Base-by-base conservation (phyloP, 164 flowering plant genomes). In the Vitis rotundifolia region DNA sequence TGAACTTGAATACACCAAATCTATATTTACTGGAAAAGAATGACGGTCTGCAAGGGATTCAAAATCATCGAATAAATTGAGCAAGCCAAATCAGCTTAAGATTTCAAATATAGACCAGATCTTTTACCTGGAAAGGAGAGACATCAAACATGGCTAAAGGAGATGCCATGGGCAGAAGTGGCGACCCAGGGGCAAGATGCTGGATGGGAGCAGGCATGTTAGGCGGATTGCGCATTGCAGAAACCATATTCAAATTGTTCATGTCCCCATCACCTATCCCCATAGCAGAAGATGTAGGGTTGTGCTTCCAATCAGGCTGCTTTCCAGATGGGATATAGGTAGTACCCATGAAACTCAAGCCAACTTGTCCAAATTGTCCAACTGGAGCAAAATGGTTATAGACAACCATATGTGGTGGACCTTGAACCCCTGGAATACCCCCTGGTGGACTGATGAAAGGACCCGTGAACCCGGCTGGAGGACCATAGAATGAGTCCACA, bases 311-410 rank as follows among this genome's bases (percentile, higher is more conserved):
- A 73, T 95, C 98, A 68, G 96, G 89, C 63, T 88, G 98, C 77
- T 95, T 95, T 53, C 92, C 96, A 61, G 98, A 90, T 13, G 99
- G 94, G 57, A 95, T 84, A 64, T 90, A 95, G 2, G 98, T 87
- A 18, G 98, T 71, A 56, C 99, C 99, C 99, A 93, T 91, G 75
- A 88, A 91, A 79, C 98, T 93, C 76, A 95, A 79, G 51, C 99
- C 99, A 58, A 92, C 91, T 78, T 92, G 98, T 64, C 98, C 97
- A 82, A 84, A 92, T 77, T 91, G 99, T 54, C 97, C 98, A 62
- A 95, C 96, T 44, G 97, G 99, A 55, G 98, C 89, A 81, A 90
- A 95, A 81, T 95, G 99, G 73, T 93, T 93, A 74, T 95, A 95
- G 12, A 95, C 91, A 66, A 93, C 93, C 99, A 95, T 95, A 78